phyloP scores from a whole-genome alignment of 2,329 filamentous ascomycete genomes.

The Dendrostoma leiphaemia region DNA sequence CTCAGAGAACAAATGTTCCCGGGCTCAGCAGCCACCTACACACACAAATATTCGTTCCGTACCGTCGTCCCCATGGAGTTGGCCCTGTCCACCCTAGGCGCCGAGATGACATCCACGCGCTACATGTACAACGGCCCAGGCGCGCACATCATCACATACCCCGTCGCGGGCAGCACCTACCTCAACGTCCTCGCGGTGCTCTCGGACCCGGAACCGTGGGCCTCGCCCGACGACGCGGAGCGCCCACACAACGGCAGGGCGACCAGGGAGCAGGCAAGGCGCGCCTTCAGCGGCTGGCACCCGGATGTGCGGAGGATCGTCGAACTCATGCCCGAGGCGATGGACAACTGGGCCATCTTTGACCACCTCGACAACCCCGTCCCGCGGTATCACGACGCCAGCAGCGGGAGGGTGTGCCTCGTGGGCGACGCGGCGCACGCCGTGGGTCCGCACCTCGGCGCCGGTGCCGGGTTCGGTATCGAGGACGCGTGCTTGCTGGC shows the following conservation, averaged over 20 bases:
- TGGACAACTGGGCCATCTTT: conserved; percentile 57
- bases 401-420: conserved; percentile 42
- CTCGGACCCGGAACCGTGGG: conserved; percentile 37
- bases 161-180: conserved; percentile 52
- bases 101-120: conserved; percentile 44
- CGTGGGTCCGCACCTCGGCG: conserved; percentile 51
- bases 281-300: conserved; percentile 42
- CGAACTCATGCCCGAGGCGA: conserved; percentile 42
- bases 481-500: conserved; percentile 50
- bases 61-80: conserved; percentile 58
- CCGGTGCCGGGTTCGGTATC: conserved; percentile 54
- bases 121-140: conserved; percentile 57
- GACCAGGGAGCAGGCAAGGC: conserved; percentile 36
- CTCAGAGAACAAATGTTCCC: conserved; percentile 50
- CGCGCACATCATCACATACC: conserved; percentile 60
- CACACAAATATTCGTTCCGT: conserved; percentile 60
- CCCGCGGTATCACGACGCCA: conserved; percentile 40
- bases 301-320: conserved; percentile 34
- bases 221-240: conserved; percentile 19
- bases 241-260: conserved; percentile 31
- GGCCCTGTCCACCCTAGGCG: conserved; percentile 46
- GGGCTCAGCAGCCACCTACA: conserved; percentile 41
- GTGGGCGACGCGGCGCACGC: conserved; percentile 59
- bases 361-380: conserved; percentile 46
- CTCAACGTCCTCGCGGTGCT: conserved; percentile 57